Evolutionary conservation across 2,329 filamentous ascomycete genomes (phyloP).

Genomic region (Arthrobotrys sinensis): DNA sequence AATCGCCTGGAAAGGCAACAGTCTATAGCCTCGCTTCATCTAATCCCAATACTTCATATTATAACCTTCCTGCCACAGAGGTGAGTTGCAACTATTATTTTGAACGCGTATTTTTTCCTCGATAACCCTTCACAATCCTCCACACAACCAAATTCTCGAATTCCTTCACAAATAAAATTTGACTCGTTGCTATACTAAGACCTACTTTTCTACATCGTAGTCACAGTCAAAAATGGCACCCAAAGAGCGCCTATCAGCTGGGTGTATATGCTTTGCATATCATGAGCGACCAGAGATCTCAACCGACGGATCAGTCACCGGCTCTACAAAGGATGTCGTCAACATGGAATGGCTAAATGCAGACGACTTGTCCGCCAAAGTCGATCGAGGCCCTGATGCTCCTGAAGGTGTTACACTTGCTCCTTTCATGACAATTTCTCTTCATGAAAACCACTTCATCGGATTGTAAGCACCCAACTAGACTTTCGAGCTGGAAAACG

Average conservation of each 20-base stretch:
- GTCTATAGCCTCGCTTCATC: neutral
- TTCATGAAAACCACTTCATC: conserved; percentile 50
- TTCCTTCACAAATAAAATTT: neutral
- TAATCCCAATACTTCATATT: neutral
- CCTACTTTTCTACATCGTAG: neutral
- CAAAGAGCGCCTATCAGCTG: conserved; percentile 39
- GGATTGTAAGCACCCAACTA: conserved; percentile 44
- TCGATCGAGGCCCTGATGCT: conserved; percentile 21
- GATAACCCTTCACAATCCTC: too few species aligned
- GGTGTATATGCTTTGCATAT: conserved; percentile 51
- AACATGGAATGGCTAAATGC: conserved; percentile 57
- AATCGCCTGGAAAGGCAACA: conserved; percentile 7
- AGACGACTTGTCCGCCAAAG: conserved; percentile 36
- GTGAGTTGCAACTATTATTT: neutral
- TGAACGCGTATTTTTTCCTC: neutral
- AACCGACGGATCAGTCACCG: conserved; percentile 25
- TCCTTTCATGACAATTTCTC: conserved; percentile 49
- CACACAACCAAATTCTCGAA: neutral
- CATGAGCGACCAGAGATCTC: conserved; percentile 47
- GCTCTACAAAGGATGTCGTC: conserved; percentile 53
- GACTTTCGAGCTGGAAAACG: neutral
- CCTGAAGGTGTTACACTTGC: conserved; percentile 29
- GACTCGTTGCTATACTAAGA: neutral
- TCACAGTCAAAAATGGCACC: conserved; percentile 36
- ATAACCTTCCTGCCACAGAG: neutral